Conservation (phyloP, 148 eudicot species). For the Rhododendron vialii region DNA sequence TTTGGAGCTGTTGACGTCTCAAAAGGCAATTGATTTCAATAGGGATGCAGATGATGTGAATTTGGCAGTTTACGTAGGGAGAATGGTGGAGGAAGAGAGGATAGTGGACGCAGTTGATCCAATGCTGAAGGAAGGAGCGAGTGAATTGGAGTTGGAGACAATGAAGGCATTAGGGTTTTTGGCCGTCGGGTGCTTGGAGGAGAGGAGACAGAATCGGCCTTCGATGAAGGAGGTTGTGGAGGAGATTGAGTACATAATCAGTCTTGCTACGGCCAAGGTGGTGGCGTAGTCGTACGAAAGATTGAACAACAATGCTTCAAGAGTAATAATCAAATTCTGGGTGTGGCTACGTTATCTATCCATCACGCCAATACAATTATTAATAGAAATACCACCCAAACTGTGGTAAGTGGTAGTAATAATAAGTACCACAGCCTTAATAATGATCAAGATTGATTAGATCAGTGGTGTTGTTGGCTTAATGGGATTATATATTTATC, state of each 20-base stretch:
- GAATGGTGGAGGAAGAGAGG: conserved; percentile 71
- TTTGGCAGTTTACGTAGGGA: conserved; percentile 70
- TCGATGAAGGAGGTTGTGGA: conserved; percentile 58
- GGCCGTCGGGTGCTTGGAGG: conserved; percentile 76
- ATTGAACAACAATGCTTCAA: not conserved
- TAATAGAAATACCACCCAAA: not conserved
- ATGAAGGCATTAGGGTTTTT: conserved; percentile 81
- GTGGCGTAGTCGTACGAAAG: not conserved
- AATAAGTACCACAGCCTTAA: too few relatives aligned
- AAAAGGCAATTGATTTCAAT: conserved; percentile 68
- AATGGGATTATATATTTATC: not conserved
- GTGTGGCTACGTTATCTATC: not conserved
- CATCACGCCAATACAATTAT: not conserved
- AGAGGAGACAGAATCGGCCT: conserved; percentile 70
- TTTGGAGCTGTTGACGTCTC: conserved; percentile 77
- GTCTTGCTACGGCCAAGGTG: conserved; percentile 35
- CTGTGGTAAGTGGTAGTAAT: not conserved
- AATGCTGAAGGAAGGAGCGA: conserved; percentile 44
- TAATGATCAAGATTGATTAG: not conserved
- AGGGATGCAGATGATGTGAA: conserved; percentile 78
- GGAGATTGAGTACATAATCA: conserved; percentile 77
- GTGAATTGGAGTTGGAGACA: conserved; percentile 58
- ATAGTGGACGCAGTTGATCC: conserved; percentile 66
- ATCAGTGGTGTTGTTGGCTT: not conserved
- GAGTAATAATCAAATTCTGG: not conserved